phyloP scores from a whole-genome alignment of 2,329 filamentous ascomycete species.

The Tolypocladium sp. region DNA sequence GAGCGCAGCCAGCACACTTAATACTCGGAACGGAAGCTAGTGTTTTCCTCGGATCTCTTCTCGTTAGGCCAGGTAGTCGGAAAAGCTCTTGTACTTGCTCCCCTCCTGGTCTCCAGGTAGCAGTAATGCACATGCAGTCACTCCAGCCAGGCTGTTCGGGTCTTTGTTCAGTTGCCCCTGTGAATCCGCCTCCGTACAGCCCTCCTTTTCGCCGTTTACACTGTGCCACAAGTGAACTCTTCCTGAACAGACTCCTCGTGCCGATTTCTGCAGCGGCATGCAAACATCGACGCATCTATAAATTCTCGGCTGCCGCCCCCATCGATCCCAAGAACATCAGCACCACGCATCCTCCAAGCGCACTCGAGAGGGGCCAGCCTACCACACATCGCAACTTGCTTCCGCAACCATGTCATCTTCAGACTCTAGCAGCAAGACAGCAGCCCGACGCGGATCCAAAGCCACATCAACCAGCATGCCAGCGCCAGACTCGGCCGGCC shows the following conservation, averaged over 20 bases:
- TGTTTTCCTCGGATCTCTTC: not conserved
- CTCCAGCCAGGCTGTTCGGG: not conserved
- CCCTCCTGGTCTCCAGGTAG: not conserved
- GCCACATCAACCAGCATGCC: not conserved
- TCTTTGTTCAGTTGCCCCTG: not conserved
- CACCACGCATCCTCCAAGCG: not conserved
- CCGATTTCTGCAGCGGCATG: not conserved
- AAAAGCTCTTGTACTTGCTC: not conserved
- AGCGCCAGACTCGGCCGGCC: not conserved
- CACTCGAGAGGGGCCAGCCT: not conserved
- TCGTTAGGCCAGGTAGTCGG: not conserved
- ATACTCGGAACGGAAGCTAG: not conserved
- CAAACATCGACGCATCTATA: not conserved
- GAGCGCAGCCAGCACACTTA: not conserved
- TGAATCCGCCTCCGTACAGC: not conserved
- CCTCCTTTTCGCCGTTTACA: not conserved
- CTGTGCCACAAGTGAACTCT: not conserved
- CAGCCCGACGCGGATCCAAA: not conserved
- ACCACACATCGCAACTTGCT: not conserved
- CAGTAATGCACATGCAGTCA: not conserved
- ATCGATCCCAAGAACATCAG: not conserved
- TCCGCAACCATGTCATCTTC: not conserved
- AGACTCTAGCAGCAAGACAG: not conserved
- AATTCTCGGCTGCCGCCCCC: not conserved
- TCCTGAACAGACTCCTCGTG: not conserved